A percentile compares a stretch with the other conserved stretches of the same genome.
These are phyloP conservation scores for Aspergillus neoniger DNA, from an alignment of 2,329 filamentous ascomycete species.

Conservation along the genomic window DNA sequence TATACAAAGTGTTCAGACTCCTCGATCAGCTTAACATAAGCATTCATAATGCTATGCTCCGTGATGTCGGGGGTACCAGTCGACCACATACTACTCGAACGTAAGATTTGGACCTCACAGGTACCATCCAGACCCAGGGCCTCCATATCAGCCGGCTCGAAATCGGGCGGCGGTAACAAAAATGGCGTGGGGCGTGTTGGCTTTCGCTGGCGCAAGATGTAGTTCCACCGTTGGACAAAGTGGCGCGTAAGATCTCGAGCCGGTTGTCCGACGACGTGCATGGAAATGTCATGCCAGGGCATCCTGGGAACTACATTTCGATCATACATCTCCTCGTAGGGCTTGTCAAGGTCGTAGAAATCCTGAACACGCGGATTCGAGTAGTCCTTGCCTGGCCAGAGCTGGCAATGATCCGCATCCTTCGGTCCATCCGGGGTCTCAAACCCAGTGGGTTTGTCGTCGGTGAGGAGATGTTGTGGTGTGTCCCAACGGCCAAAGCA, in stretches of 20 bases:
- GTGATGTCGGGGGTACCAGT: slow-evolving; percentile 79
- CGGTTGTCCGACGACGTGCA: slow-evolving; percentile 97
- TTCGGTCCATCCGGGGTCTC: slow-evolving; percentile 75
- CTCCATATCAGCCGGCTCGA: slow-evolving; percentile 80
- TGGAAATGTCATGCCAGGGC: slow-evolving; percentile 98
- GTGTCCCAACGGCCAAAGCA: slow-evolving; percentile 98
- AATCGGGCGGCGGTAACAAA: slow-evolving; percentile 89
- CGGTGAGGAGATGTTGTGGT: slow-evolving; percentile 83
- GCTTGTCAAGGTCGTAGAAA: slow-evolving; percentile 88
- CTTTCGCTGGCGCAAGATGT: slow-evolving; percentile 87
- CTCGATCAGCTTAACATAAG: slow-evolving; percentile 91
- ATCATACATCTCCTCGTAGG: slow-evolving; percentile 99
- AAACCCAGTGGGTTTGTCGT: slow-evolving; percentile 94
- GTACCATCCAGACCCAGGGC: slow-evolving; percentile 86
- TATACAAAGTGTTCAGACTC: slow-evolving; percentile 97
- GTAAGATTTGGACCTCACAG: slow-evolving; percentile 93
- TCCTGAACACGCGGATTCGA: slow-evolving; percentile 95
- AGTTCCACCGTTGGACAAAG: slow-evolving; percentile 98
- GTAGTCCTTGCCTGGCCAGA: slow-evolving; percentile 98
- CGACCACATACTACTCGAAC: slow-evolving; percentile 89
- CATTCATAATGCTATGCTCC: slow-evolving; percentile 93
- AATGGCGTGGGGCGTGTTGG: slow-evolving; percentile 93
- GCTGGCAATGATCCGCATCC: slow-evolving; percentile 87
- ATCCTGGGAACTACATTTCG: slow-evolving; percentile 84
- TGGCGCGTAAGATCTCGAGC: slow-evolving; percentile 91